These are phyloP conservation scores for Agrocybe praecox DNA, from an alignment of 768 basidiomycete genomes.

Conservation along the genomic window DNA sequence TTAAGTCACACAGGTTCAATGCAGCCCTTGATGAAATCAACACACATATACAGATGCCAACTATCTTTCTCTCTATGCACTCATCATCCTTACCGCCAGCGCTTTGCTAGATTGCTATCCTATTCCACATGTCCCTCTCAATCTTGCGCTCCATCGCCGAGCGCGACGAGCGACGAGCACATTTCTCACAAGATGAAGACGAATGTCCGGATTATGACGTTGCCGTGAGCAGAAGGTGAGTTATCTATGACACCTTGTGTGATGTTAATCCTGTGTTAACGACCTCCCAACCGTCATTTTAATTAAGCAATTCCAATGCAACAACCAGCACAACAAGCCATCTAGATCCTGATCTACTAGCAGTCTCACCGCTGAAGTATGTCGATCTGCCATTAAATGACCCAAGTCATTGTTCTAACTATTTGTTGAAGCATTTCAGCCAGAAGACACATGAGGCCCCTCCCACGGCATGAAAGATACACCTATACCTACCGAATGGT, in stretches of 20 bases:
- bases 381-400: conserved; percentile 1
- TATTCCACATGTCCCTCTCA: conserved; percentile 25
- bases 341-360: conserved; percentile 16
- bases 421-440: conserved; percentile 12
- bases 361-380: conserved; percentile 24
- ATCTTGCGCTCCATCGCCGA: conserved; percentile 21
- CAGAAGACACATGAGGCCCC: conserved; percentile 22
- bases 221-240: conserved; percentile 41
- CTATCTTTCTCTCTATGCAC: neutral
- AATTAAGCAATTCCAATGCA: conserved; percentile 28
- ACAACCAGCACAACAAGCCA: conserved; percentile 18
- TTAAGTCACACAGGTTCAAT: conserved; percentile 1
- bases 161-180: conserved; percentile 13
- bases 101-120: neutral
- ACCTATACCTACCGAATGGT: conserved; percentile 55
- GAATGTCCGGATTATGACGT: conserved; percentile 43
- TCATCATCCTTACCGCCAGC: conserved; percentile 5
- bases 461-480: conserved; percentile 42
- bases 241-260: conserved; percentile 3
- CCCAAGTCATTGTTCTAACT: conserved; percentile 8
- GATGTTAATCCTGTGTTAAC: conserved; percentile 20
- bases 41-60: conserved; percentile 2
- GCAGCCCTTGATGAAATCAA: neutral
- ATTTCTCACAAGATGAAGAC: conserved; percentile 26
- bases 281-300: conserved; percentile 8